These are phyloP conservation scores for Suhomyces sp. DNA, from an alignment of 805 yeast genomes.

Conservation along the genomic window DNA sequence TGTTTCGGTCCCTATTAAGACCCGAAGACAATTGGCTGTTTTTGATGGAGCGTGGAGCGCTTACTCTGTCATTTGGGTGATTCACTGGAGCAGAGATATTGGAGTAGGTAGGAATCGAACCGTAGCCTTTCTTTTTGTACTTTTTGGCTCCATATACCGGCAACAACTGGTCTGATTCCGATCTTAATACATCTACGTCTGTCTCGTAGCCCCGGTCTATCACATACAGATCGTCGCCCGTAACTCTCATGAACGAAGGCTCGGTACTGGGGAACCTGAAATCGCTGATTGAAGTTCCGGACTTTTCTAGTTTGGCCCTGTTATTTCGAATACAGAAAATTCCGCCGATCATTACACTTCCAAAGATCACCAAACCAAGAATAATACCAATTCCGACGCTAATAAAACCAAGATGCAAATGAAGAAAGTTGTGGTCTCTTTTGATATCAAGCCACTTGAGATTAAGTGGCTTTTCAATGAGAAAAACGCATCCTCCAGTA, in stretches of 20 bases:
- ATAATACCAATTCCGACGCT: conserved; percentile 68
- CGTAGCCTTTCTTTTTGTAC: conserved; percentile 17
- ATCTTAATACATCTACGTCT: conserved; percentile 34
- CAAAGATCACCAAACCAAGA: conserved; percentile 51
- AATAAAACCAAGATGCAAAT: conserved; percentile 61
- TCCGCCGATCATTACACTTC: conserved; percentile 12
- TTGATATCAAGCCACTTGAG: conserved; percentile 57
- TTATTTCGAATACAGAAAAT: conserved; percentile 9
- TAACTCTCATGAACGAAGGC: conserved; percentile 39
- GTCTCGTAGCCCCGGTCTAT: conserved; percentile 44
- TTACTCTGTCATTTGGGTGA: neutral
- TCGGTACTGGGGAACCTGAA: conserved; percentile 14
- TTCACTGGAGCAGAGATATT: no score
- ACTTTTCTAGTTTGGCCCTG: conserved; percentile 3
- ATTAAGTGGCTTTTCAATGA: conserved; percentile 66
- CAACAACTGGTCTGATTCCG: conserved; percentile 31
- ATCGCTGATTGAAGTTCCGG: neutral
- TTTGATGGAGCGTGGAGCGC: conserved; percentile 26
- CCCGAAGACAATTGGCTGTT: conserved; percentile 18
- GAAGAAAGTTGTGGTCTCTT: conserved; percentile 42
- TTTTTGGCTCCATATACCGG: conserved; percentile 21
- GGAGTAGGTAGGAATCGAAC: conserved; percentile 9
- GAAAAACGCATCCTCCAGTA: conserved; percentile 51
- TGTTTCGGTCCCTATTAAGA: conserved; percentile 23
- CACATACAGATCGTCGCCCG: conserved; percentile 24